A percentile compares a stretch with the other conserved stretches of the same genome.
Conservation (phyloP, 208 protist genomes). For the Wallacemonas sp. region DNA sequence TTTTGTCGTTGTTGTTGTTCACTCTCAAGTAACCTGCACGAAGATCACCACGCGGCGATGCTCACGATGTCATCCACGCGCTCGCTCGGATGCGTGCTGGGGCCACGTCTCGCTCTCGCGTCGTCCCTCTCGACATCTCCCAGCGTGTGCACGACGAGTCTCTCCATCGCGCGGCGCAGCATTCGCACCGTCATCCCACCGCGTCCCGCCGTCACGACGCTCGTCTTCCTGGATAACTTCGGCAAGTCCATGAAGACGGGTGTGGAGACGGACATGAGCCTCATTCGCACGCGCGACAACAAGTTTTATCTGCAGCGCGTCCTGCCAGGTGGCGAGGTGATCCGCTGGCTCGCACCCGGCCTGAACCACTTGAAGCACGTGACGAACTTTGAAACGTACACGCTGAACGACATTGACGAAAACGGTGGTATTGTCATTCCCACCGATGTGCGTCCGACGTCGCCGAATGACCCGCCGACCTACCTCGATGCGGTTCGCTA, state of each 20-base stretch:
- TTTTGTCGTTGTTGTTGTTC: too few species aligned
- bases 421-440: constrained; percentile 85
- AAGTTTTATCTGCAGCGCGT: constrained; percentile 92
- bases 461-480: constrained; percentile 60
- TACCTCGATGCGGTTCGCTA: constrained; percentile 81
- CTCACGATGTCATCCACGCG: too few species aligned
- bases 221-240: constrained; percentile 76
- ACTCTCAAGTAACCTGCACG: too few species aligned
- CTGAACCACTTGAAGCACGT: constrained; percentile 83
- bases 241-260: constrained; percentile 60
- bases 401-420: constrained; percentile 86
- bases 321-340: constrained; percentile 70
- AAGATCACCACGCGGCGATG: too few species aligned
- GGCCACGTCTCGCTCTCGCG: neutral
- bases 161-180: neutral
- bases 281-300: constrained; percentile 88
- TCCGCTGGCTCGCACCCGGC: constrained; percentile 81
- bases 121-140: neutral
- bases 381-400: constrained; percentile 89
- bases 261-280: constrained; percentile 69
- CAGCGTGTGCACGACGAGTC: too few species aligned
- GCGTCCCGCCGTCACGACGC: constrained; percentile 75
- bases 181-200: constrained; percentile 87
- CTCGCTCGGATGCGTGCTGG: too few species aligned
- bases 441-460: constrained; percentile 72